Conservation (phyloP, 495 filamentous ascomycete species). For the Lasiosphaeriaceae sp. region DNA sequence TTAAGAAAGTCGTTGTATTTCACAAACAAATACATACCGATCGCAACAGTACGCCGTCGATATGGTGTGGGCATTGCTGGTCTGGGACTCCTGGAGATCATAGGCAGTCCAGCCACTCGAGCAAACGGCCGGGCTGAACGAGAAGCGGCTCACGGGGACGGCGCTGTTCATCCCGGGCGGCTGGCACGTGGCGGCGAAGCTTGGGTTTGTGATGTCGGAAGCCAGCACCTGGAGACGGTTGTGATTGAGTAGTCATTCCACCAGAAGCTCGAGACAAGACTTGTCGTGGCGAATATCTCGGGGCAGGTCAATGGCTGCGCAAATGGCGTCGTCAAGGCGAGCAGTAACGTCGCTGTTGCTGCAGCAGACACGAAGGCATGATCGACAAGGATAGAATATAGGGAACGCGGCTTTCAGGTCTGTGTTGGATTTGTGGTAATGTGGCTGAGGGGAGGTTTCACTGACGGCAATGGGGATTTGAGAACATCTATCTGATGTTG, state of each 20-base stretch:
- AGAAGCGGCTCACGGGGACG: slow-evolving; percentile 1
- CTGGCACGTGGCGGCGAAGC: background rate
- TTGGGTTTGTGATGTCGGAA: background rate
- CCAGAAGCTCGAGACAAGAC: background rate
- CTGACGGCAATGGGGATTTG: no score
- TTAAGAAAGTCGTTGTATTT: no score
- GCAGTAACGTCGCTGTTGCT: background rate
- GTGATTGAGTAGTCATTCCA: background rate
- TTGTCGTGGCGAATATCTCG: background rate
- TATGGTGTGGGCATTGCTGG: background rate
- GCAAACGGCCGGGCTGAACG: slow-evolving; percentile 7
- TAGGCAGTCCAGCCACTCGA: slow-evolving; percentile 3
- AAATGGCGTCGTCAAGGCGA: background rate
- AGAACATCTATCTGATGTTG: no score
- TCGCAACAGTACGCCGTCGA: background rate
- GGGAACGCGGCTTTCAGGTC: no score
- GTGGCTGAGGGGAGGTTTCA: no score
- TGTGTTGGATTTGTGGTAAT: no score
- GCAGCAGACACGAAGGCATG: no score
- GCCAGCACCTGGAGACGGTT: background rate
- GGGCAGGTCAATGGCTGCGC: background rate
- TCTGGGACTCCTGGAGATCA: background rate
- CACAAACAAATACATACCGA: background rate
- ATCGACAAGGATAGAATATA: no score
- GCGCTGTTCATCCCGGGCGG: background rate